Conservation (phyloP, 768 basidiomycete species). For the Kwoniella sp. region DNA sequence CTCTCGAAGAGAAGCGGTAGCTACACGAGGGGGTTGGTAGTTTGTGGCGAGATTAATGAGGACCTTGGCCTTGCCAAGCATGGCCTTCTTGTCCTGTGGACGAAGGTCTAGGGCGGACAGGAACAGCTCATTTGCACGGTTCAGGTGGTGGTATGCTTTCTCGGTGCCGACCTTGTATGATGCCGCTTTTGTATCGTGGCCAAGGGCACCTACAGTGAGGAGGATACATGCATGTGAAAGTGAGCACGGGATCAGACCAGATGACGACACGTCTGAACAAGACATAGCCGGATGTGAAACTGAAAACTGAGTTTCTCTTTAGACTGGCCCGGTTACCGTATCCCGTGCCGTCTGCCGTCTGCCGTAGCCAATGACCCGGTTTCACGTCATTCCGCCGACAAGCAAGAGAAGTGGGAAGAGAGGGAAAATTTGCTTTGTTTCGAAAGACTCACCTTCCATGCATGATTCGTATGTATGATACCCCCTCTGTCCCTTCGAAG, state of each 20-base stretch:
- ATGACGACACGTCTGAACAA: background rate
- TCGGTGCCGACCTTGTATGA: conserved; percentile 50
- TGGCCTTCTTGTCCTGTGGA: conserved; percentile 37
- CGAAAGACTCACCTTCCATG: conserved; percentile 49
- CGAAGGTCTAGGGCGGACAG: conserved; percentile 35
- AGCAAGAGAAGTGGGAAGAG: background rate
- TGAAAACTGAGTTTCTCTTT: no score
- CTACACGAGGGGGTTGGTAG: conserved; percentile 44
- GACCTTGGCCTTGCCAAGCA: conserved; percentile 45
- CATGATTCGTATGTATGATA: conserved; percentile 45
- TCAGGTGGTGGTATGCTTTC: conserved; percentile 53
- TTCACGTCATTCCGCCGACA: background rate
- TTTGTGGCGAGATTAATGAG: conserved; percentile 45
- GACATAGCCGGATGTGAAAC: no score
- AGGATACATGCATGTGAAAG: background rate
- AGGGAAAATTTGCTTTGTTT: background rate
- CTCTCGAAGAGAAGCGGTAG: conserved; percentile 38
- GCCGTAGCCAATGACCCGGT: background rate
- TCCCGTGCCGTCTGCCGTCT: background rate
- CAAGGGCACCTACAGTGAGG: conserved; percentile 40
- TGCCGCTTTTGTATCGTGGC: conserved; percentile 48
- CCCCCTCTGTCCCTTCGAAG: conserved; percentile 13
- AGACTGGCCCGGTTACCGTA: background rate
- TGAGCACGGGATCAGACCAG: background rate
- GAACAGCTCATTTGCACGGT: conserved; percentile 51